These are phyloP conservation scores for Actinomortierella wolfii DNA, from an alignment of 371 early-diverging fungal species.

Conservation along the genomic window DNA sequence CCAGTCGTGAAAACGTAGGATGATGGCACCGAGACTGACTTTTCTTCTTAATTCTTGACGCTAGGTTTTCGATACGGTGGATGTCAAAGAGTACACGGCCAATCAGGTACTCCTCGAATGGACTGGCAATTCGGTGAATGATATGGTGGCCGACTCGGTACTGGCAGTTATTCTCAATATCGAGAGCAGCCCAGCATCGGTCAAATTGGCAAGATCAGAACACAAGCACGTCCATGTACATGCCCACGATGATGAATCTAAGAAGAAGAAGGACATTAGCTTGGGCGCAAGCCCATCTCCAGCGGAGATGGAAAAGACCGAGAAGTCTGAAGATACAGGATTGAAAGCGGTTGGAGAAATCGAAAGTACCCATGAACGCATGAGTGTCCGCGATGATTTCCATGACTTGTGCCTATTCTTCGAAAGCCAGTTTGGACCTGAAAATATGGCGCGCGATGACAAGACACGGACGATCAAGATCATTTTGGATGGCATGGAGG, in stretches of 20 bases:
- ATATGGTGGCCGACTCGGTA: constrained; percentile 96
- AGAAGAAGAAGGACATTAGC: not conserved
- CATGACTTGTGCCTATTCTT: constrained; percentile 44
- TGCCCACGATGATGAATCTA: constrained; percentile 5
- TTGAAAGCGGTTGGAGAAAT: not conserved
- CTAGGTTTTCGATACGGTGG: constrained; percentile 80
- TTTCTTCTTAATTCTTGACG: too few species aligned
- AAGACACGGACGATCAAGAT: constrained; percentile 49
- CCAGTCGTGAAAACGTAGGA: too few species aligned
- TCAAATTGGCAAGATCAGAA: constrained; percentile 64
- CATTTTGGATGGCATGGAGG: constrained; percentile 51
- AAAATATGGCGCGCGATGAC: constrained; percentile 45
- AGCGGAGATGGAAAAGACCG: too few species aligned
- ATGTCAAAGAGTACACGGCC: constrained; percentile 61
- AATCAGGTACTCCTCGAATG: constrained; percentile 84
- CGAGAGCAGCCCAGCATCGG: constrained; percentile 89
- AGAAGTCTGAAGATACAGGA: not conserved
- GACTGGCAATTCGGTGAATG: constrained; percentile 90
- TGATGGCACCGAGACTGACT: too few species aligned
- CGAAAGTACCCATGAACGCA: too few species aligned
- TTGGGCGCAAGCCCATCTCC: too few species aligned
- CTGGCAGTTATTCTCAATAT: constrained; percentile 85
- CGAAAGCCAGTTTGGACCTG: constrained; percentile 35
- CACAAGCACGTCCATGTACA: constrained; percentile 38
- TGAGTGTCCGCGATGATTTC: constrained; percentile 27